Evolutionary conservation across 2,329 filamentous ascomycete genomes (phyloP), one percentile per base, ranked within the genome.

Genomic region (Penicillium oxalicum): DNA sequence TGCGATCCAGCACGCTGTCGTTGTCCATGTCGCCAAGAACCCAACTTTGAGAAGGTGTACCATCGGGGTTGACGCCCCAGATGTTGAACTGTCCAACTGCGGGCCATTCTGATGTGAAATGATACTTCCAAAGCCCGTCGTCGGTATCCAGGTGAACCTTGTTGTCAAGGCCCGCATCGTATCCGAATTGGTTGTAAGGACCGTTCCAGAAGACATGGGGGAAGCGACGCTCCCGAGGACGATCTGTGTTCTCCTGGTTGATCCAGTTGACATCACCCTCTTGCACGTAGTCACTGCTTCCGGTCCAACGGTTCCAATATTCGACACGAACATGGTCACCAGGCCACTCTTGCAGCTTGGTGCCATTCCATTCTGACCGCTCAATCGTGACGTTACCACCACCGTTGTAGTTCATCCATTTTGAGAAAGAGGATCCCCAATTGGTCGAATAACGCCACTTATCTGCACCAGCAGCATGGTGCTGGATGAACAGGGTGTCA

Each of bases 61-160:
- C 80, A 63, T 84, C 76, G 0, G 77, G 75, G 57, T 84, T 82
- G 61, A 84, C 78, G 41, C 82, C 82, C 82, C 82, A 85, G 8
- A 83, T 73, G 54, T 84, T 86, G 51, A 84, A 67, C 60, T 84
- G 81, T 48, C 81, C 76, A 40, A 76, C 67, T 3, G 77, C 76
- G 1, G 82, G 82, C 77, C 80, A 85, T 60, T 86, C 82, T 4
- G 74, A 73, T 70, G 83, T 77, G 53, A 84, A 80, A 56, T 80
- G 73, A 55, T 77, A 79, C 13, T 71, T 68, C 82, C 82, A 86
- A 2, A 67, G 66, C 28, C 73, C 72, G 40, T 79, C 72, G 29
- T 67, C 61, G 3, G 33, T 42, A 33, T 73, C 68, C 34, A 78
- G 71, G 11, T 69, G 55, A 68, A 84, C 76, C 5, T 65, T 55